phyloP scores from a whole-genome alignment of 225 moss, liverwort and hornwort genomes.

The Neckera pumila region DNA sequence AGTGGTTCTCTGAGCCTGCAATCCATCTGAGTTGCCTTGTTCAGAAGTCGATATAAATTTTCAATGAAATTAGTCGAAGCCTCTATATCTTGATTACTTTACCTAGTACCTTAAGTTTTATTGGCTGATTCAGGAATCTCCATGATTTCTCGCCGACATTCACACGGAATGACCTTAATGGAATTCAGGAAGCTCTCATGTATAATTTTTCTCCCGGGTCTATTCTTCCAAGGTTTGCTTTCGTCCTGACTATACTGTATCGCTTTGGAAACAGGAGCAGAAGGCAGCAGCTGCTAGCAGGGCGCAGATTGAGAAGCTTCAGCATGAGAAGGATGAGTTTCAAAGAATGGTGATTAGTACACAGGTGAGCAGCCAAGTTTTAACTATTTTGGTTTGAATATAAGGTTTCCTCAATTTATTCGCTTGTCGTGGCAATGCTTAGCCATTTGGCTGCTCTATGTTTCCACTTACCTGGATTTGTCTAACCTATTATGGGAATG shows the following conservation, averaged over 20 bases:
- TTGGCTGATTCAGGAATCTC: not conserved
- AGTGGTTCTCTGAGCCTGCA: not conserved
- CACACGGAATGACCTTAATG: not conserved
- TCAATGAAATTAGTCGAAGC: not conserved
- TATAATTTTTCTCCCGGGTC: not conserved
- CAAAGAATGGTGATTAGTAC: constrained; percentile 83
- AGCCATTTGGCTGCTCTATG: not conserved
- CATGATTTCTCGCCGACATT: not conserved
- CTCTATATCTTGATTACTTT: not conserved
- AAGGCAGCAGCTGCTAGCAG: constrained; percentile 62
- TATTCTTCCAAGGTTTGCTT: not conserved
- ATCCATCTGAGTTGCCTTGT: not conserved
- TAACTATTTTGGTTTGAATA: not conserved
- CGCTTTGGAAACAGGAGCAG: constrained; percentile 49
- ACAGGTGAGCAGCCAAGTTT: constrained; percentile 33
- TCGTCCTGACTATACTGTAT: not conserved
- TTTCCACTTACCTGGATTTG: not conserved
- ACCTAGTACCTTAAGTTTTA: not conserved
- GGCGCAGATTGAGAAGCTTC: constrained; percentile 73
- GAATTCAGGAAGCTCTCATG: not conserved
- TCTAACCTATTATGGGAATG: not conserved
- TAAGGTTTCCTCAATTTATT: not conserved
- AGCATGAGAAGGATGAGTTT: constrained; percentile 89
- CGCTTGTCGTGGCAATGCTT: not conserved
- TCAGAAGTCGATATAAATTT: not conserved